Evolutionary conservation across 1,284 basidiomycete genomes (phyloP), one percentile per base, ranked within the genome.

Genomic region (Ceratobasidium sp.): DNA sequence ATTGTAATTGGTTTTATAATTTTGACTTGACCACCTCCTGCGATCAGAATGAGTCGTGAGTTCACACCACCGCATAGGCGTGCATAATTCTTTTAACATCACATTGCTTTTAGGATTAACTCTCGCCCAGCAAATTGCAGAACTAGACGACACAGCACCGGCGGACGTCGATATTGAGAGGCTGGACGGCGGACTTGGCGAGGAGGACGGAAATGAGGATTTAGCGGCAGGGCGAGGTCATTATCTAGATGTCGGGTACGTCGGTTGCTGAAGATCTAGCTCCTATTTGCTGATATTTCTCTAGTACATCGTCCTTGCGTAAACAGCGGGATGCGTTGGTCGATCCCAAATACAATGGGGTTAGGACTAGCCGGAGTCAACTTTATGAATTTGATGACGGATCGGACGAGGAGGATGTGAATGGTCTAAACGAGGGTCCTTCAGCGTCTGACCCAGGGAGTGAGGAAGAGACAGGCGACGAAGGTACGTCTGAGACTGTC

Each of bases 191-290:
- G 77, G 76, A 38, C 74, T 74, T 38, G 69, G 63, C n/a, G 75
- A 76, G 44, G 76, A 77, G 23, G 78, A 78, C 5, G 79, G 72
- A 1, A 76, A 76, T 23, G 75, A 75, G 28, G 76, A 77, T 38
- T 54, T 76, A 9, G 76, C 76, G 41, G 85, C 84, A 28, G 87
- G 85, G 0, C 85, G 90, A 77, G 89, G 89, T 76, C 94, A 96
- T 80, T 96, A 96, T 80, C 78, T 94, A 50, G 88, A 92, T 78
- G 92, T 95, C 55, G 92, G 91, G 93, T 94, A 79, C 77, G 87
- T 82, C 16, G 13, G 16, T n/a, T n/a, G n/a, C n/a, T 38, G 57
- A 1, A 52, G 47, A 23, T 70, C 71, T 18, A 28, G n/a, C 11
- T 63, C 47, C 46, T 30, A 44, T 62, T 35, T 52, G 35, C 64